Percentiles rank a stretch among this genome's conserved stretches.
Conservation (phyloP, 1,139 yeast species). For the Candida glucosophila region DNA sequence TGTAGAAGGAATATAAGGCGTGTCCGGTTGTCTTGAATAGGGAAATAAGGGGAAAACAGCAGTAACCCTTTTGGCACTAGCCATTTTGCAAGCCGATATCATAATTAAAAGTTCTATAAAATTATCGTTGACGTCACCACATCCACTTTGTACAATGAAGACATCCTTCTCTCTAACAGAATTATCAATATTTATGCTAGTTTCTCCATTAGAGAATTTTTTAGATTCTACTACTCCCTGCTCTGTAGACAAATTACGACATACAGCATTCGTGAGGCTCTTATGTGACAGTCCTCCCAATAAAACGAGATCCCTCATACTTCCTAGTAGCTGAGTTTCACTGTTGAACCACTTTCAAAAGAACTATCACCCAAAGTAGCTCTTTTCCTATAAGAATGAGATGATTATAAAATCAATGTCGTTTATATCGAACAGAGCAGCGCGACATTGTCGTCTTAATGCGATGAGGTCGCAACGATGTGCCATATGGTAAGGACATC, state of each 20-base stretch:
- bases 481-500: no score
- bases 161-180: conserved; percentile 93
- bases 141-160: conserved; percentile 71
- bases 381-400: no score
- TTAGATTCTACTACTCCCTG: conserved; percentile 48
- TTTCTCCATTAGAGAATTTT: conserved; percentile 79
- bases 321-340: no score
- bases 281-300: conserved; percentile 75
- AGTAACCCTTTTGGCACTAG: conserved; percentile 87
- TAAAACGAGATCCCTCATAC: conserved; percentile 75
- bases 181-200: conserved; percentile 73
- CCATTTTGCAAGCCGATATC: conserved; percentile 91
- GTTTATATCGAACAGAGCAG: no score
- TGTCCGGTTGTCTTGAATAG: conserved; percentile 92
- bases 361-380: no score
- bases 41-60: conserved; percentile 95
- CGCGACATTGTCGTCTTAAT: no score
- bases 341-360: no score
- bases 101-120: conserved; percentile 82
- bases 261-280: conserved; percentile 50
- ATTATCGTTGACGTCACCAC: conserved; percentile 87
- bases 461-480: no score
- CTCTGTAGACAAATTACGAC: conserved; percentile 54
- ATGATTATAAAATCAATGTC: no score
- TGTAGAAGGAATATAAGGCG: conserved; percentile 83